Base-by-base conservation (phyloP, 2,329 filamentous ascomycete species). In the Microdochium nivale region DNA sequence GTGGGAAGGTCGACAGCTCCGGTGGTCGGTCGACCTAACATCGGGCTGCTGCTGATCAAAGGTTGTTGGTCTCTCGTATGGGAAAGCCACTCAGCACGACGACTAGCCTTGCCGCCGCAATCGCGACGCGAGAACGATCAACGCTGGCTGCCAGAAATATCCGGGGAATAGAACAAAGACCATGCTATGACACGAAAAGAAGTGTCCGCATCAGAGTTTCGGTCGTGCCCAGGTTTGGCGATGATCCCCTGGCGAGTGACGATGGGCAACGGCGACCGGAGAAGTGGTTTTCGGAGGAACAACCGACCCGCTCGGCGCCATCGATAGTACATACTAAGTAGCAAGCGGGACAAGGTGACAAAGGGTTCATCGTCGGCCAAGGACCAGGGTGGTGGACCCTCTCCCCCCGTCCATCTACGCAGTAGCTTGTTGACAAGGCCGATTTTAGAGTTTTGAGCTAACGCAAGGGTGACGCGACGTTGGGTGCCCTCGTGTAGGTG, bases 301-400 rank as follows among this genome's bases (percentile, higher is more conserved):
- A 7, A 21, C 10, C 40, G 23, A 44, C 33, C n/a, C n/a, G n/a
- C n/a, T n/a, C n/a, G n/a, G n/a, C n/a, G n/a, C n/a, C n/a, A n/a
- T n/a, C n/a, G n/a, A n/a, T n/a, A n/a, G n/a, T n/a, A n/a, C n/a
- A n/a, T n/a, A n/a, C n/a, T n/a, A n/a, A n/a, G n/a, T n/a, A n/a
- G n/a, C n/a, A n/a, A n/a, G n/a, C n/a, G n/a, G 24, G 43, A 46
- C n/a, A 21, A 24, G n/a, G 21, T 19, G 19, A 46, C 21, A 46
- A 46, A 46, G 11, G 3, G 21, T 24, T 16, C 4, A 46, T 24
- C 10, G 10, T 35, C 16, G 11, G 9, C 19, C 43, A 25, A 24
- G 43, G 16, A 7, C 27, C 5, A 30, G 27, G 67, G 43, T 61
- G 62, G 27, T 64, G 55, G 32, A 54, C 53, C 32, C 70, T 65